These are phyloP conservation scores for Lactarius pseudohatsudake DNA, from an alignment of 768 basidiomycete genomes.

Conservation along the genomic window DNA sequence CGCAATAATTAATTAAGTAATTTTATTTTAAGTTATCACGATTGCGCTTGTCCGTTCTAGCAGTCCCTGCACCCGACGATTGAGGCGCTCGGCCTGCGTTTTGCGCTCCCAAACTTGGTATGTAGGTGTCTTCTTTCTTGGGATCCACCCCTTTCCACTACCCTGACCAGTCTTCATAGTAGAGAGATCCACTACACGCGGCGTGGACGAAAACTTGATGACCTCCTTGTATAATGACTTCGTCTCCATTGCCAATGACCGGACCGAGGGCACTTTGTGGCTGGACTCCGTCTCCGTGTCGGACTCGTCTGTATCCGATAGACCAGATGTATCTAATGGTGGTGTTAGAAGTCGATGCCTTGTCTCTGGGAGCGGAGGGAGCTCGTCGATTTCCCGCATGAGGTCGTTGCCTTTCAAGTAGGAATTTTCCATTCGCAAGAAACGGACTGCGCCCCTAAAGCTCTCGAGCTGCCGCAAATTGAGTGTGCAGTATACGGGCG, in stretches of 20 bases:
- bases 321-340: slow-evolving; percentile 60
- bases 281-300: slow-evolving; percentile 50
- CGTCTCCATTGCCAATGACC: slow-evolving; percentile 75
- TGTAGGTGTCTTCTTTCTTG: slow-evolving; percentile 76
- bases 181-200: slow-evolving; percentile 84
- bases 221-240: slow-evolving; percentile 89
- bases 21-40: not conserved
- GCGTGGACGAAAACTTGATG: slow-evolving; percentile 77
- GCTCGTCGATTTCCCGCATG: slow-evolving; percentile 72
- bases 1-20: not conserved
- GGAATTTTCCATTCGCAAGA: slow-evolving; percentile 90
- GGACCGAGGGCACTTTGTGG: slow-evolving; percentile 50
- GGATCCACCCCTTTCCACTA: slow-evolving; percentile 66
- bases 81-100: slow-evolving; percentile 71
- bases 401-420: slow-evolving; percentile 93
- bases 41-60: slow-evolving; percentile 61
- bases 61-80: slow-evolving; percentile 66
- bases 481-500: slow-evolving; percentile 13
- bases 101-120: slow-evolving; percentile 78
- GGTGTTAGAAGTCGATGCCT: slow-evolving; percentile 57
- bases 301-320: slow-evolving; percentile 65
- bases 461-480: slow-evolving; percentile 69
- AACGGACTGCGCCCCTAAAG: slow-evolving; percentile 86
- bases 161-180: slow-evolving; percentile 51
- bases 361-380: slow-evolving; percentile 63